A percentile compares a stretch with the other conserved stretches of the same genome.
phyloP scores from a whole-genome alignment of 2,329 filamentous ascomycete genomes.

The Endoconidiophora laricicola region DNA sequence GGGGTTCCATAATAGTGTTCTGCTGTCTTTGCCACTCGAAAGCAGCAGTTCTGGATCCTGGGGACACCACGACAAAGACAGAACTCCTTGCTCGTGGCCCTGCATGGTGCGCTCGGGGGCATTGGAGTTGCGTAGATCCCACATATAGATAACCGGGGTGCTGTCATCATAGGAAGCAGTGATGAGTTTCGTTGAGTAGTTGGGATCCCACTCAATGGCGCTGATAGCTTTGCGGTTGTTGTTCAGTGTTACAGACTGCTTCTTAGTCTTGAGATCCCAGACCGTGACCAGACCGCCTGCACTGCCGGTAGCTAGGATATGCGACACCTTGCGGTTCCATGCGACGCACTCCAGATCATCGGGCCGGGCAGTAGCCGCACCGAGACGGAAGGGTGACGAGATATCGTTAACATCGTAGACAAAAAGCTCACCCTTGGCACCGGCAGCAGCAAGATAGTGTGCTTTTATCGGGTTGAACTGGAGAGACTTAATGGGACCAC shows the following conservation, averaged over 20 bases:
- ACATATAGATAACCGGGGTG: conserved; percentile 73
- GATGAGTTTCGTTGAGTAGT: conserved; percentile 82
- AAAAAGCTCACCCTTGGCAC: conserved; percentile 88
- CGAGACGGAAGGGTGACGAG: conserved; percentile 72
- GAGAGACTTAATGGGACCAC: conserved; percentile 77
- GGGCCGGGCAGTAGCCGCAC: conserved; percentile 71
- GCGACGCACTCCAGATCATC: conserved; percentile 94
- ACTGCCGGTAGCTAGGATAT: conserved; percentile 89
- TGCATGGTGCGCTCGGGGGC: conserved; percentile 76
- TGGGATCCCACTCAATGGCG: conserved; percentile 92
- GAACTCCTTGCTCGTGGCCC: conserved; percentile 84
- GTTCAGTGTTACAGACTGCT: conserved; percentile 89
- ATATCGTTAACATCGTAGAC: conserved; percentile 90
- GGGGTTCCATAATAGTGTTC: conserved; percentile 90
- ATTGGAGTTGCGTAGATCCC: conserved; percentile 93
- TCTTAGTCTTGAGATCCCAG: conserved; percentile 97
- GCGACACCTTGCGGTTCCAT: conserved; percentile 96
- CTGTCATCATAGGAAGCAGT: conserved; percentile 84
- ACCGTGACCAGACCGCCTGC: conserved; percentile 91
- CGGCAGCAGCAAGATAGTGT: conserved; percentile 81
- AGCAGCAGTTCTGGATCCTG: conserved; percentile 80
- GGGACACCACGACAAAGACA: conserved; percentile 88
- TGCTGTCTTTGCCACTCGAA: conserved; percentile 92
- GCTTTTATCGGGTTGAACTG: conserved; percentile 92
- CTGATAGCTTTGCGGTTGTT: conserved; percentile 90